Conservation (phyloP, 352 stramenopile genomes). For the Phytophthora multivora region DNA sequence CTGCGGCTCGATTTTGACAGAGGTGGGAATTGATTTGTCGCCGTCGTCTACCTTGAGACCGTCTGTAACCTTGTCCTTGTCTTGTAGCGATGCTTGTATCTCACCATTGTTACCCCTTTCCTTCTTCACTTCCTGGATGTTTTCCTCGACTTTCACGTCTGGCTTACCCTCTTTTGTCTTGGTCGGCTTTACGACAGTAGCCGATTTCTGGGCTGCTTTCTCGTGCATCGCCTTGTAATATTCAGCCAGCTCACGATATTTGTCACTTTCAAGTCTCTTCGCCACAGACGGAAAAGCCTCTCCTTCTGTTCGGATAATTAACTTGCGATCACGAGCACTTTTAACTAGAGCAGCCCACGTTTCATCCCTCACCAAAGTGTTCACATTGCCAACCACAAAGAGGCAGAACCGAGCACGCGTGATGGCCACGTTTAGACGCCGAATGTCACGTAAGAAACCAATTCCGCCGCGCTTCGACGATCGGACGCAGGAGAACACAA, state of each 20-base stretch:
- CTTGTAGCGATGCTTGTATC: not conserved
- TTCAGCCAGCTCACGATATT: constrained; percentile 39
- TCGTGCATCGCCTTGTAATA: constrained; percentile 80
- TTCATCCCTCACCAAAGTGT: constrained; percentile 74
- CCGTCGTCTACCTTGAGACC: constrained; percentile 1
- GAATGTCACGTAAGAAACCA: constrained; percentile 90
- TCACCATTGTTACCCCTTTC: not conserved
- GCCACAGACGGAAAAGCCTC: constrained; percentile 46
- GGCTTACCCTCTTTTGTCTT: constrained; percentile 13
- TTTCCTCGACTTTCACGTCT: not conserved
- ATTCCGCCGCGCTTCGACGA: constrained; percentile 80
- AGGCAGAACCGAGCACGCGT: constrained; percentile 89
- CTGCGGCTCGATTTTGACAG: constrained; percentile 9
- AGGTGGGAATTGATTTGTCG: not conserved
- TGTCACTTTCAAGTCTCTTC: constrained; percentile 50
- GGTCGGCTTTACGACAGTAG: constrained; percentile 7
- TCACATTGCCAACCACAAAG: constrained; percentile 85
- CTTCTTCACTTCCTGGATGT: constrained; percentile 2
- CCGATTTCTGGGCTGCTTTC: constrained; percentile 52
- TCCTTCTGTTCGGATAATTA: constrained; percentile 64
- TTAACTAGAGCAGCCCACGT: constrained; percentile 82
- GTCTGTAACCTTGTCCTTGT: constrained; percentile 1
- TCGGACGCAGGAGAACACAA: constrained; percentile 98
- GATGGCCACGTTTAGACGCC: constrained; percentile 91
- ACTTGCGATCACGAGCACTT: constrained; percentile 65